Conservation (phyloP, 495 filamentous ascomycete genomes). For the Penicillium robsamsonii region DNA sequence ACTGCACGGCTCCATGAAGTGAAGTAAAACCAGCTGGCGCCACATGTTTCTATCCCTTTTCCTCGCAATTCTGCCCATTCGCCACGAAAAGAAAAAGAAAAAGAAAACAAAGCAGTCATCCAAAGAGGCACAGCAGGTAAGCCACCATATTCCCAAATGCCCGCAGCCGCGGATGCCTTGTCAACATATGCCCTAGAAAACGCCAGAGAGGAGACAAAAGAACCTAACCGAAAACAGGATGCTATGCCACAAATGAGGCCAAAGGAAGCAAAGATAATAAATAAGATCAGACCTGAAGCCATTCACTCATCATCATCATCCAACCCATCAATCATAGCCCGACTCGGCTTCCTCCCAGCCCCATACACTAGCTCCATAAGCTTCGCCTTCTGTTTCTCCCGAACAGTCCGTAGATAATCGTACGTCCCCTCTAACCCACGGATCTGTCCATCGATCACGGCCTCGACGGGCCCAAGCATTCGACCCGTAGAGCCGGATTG, state of each 20-base stretch:
- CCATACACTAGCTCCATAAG: conserved; percentile 79
- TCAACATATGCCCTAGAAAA: conserved; percentile 6
- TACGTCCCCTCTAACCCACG: conserved; percentile 75
- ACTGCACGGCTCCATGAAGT: conserved; percentile 1
- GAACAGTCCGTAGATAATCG: conserved; percentile 65
- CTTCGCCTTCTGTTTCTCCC: conserved; percentile 77
- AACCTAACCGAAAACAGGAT: not conserved
- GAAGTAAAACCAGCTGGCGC: conserved; percentile 9
- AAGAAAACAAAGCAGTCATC: not conserved
- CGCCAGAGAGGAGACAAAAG: conserved; percentile 2
- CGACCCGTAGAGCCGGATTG: conserved; percentile 44
- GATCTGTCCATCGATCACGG: conserved; percentile 77
- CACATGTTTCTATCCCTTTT: conserved; percentile 9
- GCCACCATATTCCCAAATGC: conserved; percentile 2
- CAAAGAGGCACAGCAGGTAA: conserved; percentile 4
- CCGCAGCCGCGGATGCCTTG: conserved; percentile 5
- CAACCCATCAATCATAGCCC: conserved; percentile 28
- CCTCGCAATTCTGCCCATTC: conserved; percentile 4
- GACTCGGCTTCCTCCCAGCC: conserved; percentile 40
- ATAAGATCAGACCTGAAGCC: not conserved
- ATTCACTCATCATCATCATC: conserved; percentile 16
- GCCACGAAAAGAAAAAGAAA: conserved; percentile 7
- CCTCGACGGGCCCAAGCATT: conserved; percentile 53
- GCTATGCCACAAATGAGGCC: conserved; percentile 4
- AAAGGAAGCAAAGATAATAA: not conserved